Evolutionary conservation across 805 yeast species (phyloP).

Genomic region (Yamadazyma takamatsuzukensis): DNA sequence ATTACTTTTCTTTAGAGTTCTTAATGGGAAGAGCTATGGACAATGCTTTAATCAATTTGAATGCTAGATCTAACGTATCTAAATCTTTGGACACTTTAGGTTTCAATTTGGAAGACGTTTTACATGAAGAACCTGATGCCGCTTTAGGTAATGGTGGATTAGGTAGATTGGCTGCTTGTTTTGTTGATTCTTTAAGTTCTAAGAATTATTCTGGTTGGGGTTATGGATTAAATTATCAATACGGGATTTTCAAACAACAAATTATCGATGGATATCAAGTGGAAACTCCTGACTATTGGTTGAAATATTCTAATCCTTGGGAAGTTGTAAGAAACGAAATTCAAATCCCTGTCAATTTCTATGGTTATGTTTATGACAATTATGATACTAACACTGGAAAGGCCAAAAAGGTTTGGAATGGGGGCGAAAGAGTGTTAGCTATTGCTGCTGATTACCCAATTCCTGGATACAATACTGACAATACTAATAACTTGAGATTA

Average conservation of each 20-base stretch:
- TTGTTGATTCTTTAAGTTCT: constrained; percentile 82
- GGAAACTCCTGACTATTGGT: constrained; percentile 93
- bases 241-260: constrained; percentile 88
- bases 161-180: constrained; percentile 93
- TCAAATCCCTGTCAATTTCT: constrained; percentile 85
- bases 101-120: constrained; percentile 79
- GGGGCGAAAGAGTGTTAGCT: constrained; percentile 87
- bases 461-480: constrained; percentile 81
- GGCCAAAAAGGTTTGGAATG: constrained; percentile 68
- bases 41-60: constrained; percentile 83
- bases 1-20: constrained; percentile 83
- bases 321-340: constrained; percentile 84
- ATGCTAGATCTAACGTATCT: constrained; percentile 56
- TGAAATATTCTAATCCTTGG: constrained; percentile 88
- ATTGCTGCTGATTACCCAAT: constrained; percentile 89
- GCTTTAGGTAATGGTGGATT: constrained; percentile 94
- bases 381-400: constrained; percentile 53
- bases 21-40: constrained; percentile 95
- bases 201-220: constrained; percentile 95
- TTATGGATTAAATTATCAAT: constrained; percentile 87
- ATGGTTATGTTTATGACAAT: constrained; percentile 69
- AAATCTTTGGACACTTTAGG: constrained; percentile 62
- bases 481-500: constrained; percentile 83
- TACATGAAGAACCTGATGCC: constrained; percentile 88
- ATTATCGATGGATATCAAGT: constrained; percentile 92